phyloP scores from a whole-genome alignment of 805 yeast species.

The Ogataea ganodermae region DNA sequence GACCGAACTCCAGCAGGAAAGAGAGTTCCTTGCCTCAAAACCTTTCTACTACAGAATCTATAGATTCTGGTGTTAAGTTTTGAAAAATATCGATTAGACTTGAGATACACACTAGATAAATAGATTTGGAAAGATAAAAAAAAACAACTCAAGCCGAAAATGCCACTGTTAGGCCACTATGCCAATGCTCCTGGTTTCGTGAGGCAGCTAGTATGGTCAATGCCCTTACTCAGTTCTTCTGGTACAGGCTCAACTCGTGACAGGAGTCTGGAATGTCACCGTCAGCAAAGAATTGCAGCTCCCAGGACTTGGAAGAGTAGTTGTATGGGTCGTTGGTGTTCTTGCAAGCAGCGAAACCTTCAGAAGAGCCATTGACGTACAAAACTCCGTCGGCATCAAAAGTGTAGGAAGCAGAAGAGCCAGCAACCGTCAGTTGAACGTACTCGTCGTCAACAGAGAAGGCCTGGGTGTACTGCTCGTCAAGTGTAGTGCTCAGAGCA shows the following conservation, averaged over 20 bases:
- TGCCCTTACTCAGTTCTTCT: background rate
- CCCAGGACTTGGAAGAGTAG: slow-evolving; percentile 35
- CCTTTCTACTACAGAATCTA: slow-evolving; percentile 47
- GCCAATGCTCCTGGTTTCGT: background rate
- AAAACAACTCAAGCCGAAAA: background rate
- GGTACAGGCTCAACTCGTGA: slow-evolving; percentile 7
- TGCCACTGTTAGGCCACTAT: background rate
- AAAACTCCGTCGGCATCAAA: slow-evolving; percentile 30
- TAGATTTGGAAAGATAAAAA: no score
- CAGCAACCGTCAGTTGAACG: slow-evolving; percentile 11
- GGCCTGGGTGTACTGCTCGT: background rate
- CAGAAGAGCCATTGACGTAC: slow-evolving; percentile 33
- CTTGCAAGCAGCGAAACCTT: slow-evolving; percentile 44
- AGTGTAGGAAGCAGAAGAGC: slow-evolving; percentile 6
- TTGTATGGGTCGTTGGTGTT: slow-evolving; percentile 47
- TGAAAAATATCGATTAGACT: no score
- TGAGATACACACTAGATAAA: background rate
- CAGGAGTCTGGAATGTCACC: slow-evolving; percentile 25
- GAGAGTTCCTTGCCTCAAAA: slow-evolving; percentile 42
- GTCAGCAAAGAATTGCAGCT: slow-evolving; percentile 29
- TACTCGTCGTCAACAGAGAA: slow-evolving; percentile 3
- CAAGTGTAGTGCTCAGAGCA: background rate
- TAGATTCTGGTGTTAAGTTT: slow-evolving; percentile 54
- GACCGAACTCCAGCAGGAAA: slow-evolving; percentile 53
- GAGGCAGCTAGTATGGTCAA: background rate